Base-by-base conservation (phyloP, 305 asterid species). In the Fraxinus sp. region DNA sequence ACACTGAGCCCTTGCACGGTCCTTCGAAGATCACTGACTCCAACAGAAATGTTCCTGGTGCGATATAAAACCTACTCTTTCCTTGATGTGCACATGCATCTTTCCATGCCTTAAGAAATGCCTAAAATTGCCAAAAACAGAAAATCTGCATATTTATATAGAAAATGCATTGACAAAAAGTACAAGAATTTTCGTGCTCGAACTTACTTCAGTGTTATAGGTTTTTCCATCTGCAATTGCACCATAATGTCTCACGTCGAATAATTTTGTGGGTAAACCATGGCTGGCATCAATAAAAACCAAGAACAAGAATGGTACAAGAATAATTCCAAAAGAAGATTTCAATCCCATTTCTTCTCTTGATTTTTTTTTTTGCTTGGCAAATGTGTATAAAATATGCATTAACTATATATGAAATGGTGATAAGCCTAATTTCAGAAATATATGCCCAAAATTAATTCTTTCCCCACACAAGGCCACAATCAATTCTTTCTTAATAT, bases 71-170 rank as follows among this genome's bases (percentile, higher is more conserved):
- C 46, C 89, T 84, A 80, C 91, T 87, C 9, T 77, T 84, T 49
- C 93, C 93, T 0, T 14, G 24, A 78, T 88, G 86, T 7, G 73
- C 28, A 32, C 97, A 93, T 52, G 92, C 94, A 77, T 90, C 90
- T 0, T 70, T 68, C 97, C 97, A 93, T 41, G 97, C 90, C 80
- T 57, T 83, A 2, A 85, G 0, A 84, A 93, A 93, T 18, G 95
- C 94, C 97, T 93, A 64, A 30, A 18, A 41, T 18, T 68, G 7
- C 66, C 66, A 70, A 36, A 4, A 0, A 3, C 0, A 24, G 35
- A 24, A 66, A 10, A 66, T 26, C n/a, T 26, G n/a, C 74, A 26
- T 66, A 66, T 11, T 7, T 24, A 10, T 11, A 26, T 66, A 66
- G 30, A 22, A 26, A 66, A 66, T 66, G 74, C 7, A 9, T 26